Percentiles rank a stretch among this genome's conserved stretches.
phyloP scores from a whole-genome alignment of 441 rosid genomes.

The Populus hybrid region DNA sequence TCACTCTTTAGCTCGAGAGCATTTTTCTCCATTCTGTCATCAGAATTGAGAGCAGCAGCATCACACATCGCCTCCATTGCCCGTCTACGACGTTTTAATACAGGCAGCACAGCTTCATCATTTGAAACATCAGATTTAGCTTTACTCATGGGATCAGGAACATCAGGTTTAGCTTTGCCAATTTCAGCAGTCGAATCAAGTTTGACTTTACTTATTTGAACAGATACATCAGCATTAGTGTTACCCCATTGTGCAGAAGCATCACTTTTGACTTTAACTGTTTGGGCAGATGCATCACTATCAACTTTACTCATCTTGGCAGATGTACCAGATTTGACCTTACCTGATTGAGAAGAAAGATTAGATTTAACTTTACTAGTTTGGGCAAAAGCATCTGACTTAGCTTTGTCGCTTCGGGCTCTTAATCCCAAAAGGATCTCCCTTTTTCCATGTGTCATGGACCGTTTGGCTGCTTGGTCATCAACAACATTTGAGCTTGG shows the following conservation, averaged over 20 bases:
- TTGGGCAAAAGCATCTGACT: slow-evolving; percentile 18
- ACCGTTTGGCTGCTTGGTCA: slow-evolving; percentile 37
- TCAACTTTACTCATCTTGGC: slow-evolving; percentile 22
- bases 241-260: slow-evolving; percentile 21
- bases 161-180: slow-evolving; percentile 13
- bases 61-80: slow-evolving; percentile 58
- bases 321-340: slow-evolving; percentile 22
- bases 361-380: slow-evolving; percentile 18
- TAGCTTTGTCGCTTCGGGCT: slow-evolving; percentile 30
- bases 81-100: slow-evolving; percentile 55
- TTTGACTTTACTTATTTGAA: slow-evolving; percentile 26
- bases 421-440: slow-evolving; percentile 42
- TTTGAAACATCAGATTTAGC: slow-evolving; percentile 41
- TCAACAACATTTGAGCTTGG: slow-evolving; percentile 29
- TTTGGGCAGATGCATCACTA: slow-evolving; percentile 22
- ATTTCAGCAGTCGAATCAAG: slow-evolving; percentile 24
- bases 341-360: slow-evolving; percentile 15
- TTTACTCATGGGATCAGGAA: slow-evolving; percentile 12
- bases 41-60: slow-evolving; percentile 40
- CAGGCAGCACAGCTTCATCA: slow-evolving; percentile 64
- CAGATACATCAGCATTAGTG: slow-evolving; percentile 14
- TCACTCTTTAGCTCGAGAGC: slow-evolving; percentile 38
- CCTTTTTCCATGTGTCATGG: slow-evolving; percentile 33
- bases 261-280: slow-evolving; percentile 30
- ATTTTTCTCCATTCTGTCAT: slow-evolving; percentile 46